phyloP scores from a whole-genome alignment of 768 basidiomycete species.

The Rhodotorula sphaerocarpa region DNA sequence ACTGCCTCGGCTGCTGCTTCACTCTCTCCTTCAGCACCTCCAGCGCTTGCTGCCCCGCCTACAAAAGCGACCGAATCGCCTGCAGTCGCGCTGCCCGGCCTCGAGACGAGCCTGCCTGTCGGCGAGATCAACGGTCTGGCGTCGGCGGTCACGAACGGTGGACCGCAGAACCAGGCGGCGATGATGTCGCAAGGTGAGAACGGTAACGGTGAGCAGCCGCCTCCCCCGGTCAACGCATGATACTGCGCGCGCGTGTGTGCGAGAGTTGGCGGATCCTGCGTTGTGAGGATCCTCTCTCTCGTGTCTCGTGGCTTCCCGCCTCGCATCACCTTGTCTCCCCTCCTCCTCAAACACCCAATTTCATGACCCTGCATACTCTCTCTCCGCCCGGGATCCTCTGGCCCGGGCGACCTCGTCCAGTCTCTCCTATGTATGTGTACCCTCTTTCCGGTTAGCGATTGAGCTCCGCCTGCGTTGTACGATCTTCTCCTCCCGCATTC shows the following conservation, averaged over 20 bases:
- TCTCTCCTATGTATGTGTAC: not conserved
- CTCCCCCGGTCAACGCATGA: no score
- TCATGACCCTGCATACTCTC: not conserved
- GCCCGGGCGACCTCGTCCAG: no score
- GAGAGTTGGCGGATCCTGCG: not conserved
- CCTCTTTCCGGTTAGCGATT: no score
- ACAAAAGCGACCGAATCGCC: not conserved
- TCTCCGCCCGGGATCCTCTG: no score
- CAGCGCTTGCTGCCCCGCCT: not conserved
- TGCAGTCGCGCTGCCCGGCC: constrained; percentile 9
- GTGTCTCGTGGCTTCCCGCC: not conserved
- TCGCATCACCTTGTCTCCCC: not conserved
- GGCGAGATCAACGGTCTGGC: constrained; percentile 20
- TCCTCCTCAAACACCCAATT: no score
- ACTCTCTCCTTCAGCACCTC: not conserved
- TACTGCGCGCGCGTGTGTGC: not conserved
- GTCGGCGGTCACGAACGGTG: constrained; percentile 21
- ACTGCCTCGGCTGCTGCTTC: not conserved
- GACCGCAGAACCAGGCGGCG: constrained; percentile 18
- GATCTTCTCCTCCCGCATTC: no score
- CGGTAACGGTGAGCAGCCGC: constrained; percentile 29
- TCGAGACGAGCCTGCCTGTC: constrained; percentile 13
- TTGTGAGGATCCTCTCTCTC: not conserved
- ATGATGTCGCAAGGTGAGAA: constrained; percentile 9
- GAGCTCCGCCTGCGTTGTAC: no score